Evolutionary conservation across 768 basidiomycete species (phyloP).

Genomic region (Tricholoma saponaceum): DNA sequence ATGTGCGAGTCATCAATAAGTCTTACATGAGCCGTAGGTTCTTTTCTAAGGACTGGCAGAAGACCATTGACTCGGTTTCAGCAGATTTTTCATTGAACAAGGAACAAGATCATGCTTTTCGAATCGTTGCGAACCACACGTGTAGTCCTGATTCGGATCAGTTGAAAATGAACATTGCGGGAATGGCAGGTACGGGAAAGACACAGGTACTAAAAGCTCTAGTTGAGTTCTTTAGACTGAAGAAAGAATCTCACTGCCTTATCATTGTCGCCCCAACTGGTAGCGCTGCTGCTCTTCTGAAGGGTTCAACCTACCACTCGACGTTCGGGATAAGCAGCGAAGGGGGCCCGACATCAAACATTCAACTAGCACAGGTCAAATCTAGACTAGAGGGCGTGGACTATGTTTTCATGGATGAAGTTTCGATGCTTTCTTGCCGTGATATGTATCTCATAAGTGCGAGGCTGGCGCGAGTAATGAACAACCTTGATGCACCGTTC

Average conservation of each 20-base stretch:
- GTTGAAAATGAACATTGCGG: slow-evolving; percentile 27
- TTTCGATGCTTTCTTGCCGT: slow-evolving; percentile 12
- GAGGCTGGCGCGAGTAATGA: slow-evolving; percentile 14
- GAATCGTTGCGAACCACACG: slow-evolving; percentile 23
- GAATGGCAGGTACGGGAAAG: slow-evolving; percentile 30
- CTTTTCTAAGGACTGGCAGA: background rate
- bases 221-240: slow-evolving; percentile 15
- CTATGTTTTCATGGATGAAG: slow-evolving; percentile 39
- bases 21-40: background rate
- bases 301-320: slow-evolving; percentile 33
- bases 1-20: background rate
- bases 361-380: slow-evolving; percentile 6
- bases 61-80: background rate
- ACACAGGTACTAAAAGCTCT: slow-evolving; percentile 22
- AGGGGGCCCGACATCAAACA: background rate
- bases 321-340: slow-evolving; percentile 18
- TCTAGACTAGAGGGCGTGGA: slow-evolving; percentile 24
- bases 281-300: slow-evolving; percentile 21
- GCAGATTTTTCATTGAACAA: slow-evolving; percentile 19
- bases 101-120: slow-evolving; percentile 27
- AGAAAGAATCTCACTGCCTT: slow-evolving; percentile 18
- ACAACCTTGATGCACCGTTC: slow-evolving; percentile 22
- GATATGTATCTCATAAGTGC: slow-evolving; percentile 27
- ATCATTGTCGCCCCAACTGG: slow-evolving; percentile 28
- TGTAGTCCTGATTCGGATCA: slow-evolving; percentile 4